phyloP scores from a whole-genome alignment of 164 flowering plant genomes.

The Aristolochia contorta region DNA sequence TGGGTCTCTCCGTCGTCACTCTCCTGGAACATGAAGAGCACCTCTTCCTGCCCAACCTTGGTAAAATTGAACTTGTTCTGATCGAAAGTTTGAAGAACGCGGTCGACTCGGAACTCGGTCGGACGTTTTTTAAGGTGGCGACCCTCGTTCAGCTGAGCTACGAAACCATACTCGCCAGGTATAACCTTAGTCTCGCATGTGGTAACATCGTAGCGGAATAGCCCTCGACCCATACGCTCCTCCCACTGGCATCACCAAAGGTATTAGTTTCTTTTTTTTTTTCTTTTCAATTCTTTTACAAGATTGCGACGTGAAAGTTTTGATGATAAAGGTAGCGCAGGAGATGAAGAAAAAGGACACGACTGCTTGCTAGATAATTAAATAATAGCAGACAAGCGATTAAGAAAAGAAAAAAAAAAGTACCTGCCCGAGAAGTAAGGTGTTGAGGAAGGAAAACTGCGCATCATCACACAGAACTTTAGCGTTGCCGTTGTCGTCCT shows the following conservation, averaged over 20 bases:
- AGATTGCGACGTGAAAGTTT: too few species aligned
- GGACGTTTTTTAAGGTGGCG: constrained; percentile 82
- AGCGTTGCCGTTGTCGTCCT: constrained; percentile 5
- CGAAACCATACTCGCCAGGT: constrained; percentile 55
- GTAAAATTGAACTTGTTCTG: constrained; percentile 77
- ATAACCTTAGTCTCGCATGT: constrained; percentile 66
- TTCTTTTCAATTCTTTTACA: too few species aligned
- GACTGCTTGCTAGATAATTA: too few species aligned
- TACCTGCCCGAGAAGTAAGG: constrained; percentile 31
- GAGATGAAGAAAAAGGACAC: too few species aligned
- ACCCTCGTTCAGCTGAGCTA: constrained; percentile 86
- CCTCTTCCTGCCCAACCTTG: constrained; percentile 88
- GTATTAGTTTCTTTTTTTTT: background rate
- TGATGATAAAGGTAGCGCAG: too few species aligned
- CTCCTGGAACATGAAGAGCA: constrained; percentile 58
- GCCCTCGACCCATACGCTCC: constrained; percentile 55
- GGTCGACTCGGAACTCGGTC: constrained; percentile 71
- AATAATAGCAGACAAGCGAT: too few species aligned
- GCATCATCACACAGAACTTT: constrained; percentile 8
- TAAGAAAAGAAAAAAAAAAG: too few species aligned
- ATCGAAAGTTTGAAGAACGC: constrained; percentile 82
- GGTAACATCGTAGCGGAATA: constrained; percentile 81
- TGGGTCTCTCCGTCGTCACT: constrained; percentile 25
- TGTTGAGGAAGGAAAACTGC: constrained; percentile 19
- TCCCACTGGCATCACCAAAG: constrained; percentile 44